phyloP scores from a whole-genome alignment of 2,329 filamentous ascomycete genomes.

The Aspergillus transmontanensis region DNA sequence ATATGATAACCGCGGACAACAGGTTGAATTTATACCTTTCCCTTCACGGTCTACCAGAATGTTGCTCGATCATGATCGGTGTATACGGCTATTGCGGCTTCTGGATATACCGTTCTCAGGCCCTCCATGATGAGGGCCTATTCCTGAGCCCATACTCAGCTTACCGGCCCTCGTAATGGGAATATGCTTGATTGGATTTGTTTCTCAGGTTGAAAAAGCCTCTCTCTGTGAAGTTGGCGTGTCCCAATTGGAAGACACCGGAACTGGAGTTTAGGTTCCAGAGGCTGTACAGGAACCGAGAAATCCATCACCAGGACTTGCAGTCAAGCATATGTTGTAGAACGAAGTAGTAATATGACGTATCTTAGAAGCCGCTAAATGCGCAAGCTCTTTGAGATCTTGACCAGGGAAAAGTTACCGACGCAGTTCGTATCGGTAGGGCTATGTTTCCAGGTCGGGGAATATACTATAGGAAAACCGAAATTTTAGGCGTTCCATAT shows the following conservation, averaged over 20 bases:
- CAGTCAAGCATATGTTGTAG: background rate
- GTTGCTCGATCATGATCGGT: background rate
- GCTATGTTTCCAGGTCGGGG: background rate
- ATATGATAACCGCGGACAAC: background rate
- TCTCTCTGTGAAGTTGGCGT: background rate
- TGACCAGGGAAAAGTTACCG: background rate
- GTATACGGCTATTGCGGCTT: background rate
- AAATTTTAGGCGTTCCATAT: background rate
- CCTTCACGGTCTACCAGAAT: background rate
- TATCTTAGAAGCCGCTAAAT: background rate
- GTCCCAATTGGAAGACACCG: background rate
- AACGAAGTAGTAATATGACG: background rate
- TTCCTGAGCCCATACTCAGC: background rate
- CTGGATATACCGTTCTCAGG: background rate
- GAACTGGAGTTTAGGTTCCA: background rate
- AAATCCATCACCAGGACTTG: background rate
- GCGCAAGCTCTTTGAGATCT: background rate
- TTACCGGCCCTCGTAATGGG: background rate
- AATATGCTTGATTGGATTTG: background rate
- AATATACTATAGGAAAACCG: background rate
- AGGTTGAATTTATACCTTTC: background rate
- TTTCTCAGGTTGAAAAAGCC: background rate
- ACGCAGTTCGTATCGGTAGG: background rate
- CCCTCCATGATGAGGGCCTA: background rate
- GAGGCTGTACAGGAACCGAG: background rate